Percentiles rank a stretch among this genome's conserved stretches.
phyloP scores from a whole-genome alignment of 495 filamentous ascomycete genomes.

The Haplographium delicatum region DNA sequence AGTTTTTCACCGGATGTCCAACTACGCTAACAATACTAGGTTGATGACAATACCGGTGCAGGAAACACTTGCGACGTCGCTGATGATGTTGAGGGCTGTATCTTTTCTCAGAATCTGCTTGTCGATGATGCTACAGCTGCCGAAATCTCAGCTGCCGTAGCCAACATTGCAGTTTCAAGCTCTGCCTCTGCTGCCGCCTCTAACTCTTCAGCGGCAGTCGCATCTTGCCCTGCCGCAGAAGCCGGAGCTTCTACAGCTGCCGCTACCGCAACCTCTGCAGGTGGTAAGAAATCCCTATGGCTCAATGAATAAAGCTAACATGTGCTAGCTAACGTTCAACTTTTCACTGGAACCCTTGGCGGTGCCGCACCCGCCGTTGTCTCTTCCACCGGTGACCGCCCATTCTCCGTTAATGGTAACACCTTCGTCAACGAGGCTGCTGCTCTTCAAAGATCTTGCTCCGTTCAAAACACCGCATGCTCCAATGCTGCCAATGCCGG shows the following conservation, averaged over 20 bases:
- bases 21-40: conserved; percentile 23
- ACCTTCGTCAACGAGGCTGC: conserved; percentile 47
- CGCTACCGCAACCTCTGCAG: conserved; percentile 21
- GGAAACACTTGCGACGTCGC: conserved; percentile 53
- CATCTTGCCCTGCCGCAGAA: neutral
- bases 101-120: conserved; percentile 54
- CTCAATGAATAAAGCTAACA: conserved; percentile 12
- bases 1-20: conserved; percentile 10
- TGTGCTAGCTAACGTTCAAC: conserved; percentile 41
- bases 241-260: conserved; percentile 12
- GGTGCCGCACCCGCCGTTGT: conserved; percentile 45
- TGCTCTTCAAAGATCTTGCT: conserved; percentile 48
- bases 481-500: conserved; percentile 51
- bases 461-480: conserved; percentile 53
- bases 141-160: conserved; percentile 51
- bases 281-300: conserved; percentile 19
- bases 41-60: conserved; percentile 49
- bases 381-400: conserved; percentile 37
- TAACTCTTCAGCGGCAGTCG: conserved; percentile 3
- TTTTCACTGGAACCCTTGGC: conserved; percentile 52
- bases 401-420: conserved; percentile 50
- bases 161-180: neutral
- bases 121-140: conserved; percentile 51
- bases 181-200: conserved; percentile 12
- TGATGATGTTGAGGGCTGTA: conserved; percentile 54